Base-by-base conservation (phyloP, 352 stramenopile genomes). In the Phytophthora chlamydospora region DNA sequence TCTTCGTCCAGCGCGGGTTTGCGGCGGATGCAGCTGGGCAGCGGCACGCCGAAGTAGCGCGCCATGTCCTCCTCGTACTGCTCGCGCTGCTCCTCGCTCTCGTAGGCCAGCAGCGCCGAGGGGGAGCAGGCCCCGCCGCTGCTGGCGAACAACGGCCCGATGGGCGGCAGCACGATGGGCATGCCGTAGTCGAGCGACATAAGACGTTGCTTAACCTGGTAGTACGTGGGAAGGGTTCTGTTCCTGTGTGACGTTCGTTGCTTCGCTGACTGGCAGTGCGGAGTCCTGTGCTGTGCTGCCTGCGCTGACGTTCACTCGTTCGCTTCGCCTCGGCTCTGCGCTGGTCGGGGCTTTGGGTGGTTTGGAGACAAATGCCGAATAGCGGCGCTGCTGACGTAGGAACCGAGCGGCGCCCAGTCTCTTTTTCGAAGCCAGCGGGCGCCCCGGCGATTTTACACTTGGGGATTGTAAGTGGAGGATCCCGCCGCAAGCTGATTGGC, bases 81-180 rank as follows among this genome's bases (percentile, higher is more conserved):
- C 32, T 67, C 69, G 35, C 66, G 64, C 42, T 69, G 60, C 33
- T 68, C 61, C 46, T 76, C 68, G 55, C 62, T 71, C 38, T 73
- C 68, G 35, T 71, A 71, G 29, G 46, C 13, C 19, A 73, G 21
- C 16, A 64, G n/a, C 24, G 31, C 29, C 14, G 55, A 19, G 14
- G 54, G 43, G 36, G 44, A 31, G 16, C 24, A 43, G 13, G 21
- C 21, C 21, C 21, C 21, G 21, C 49, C 31, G 42, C 27, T 60
- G 21, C 38, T 62, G 54, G 68, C 68, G 58, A 88, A 85, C 32
- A 88, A 62, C 46, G 81, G 78, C 7, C 76, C 68, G 36, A 91
- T 80, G 10, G 81, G 68, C 49, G 81, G 79, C 39, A 89, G 54
- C 47, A 89, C 77, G 35, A 88, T 72, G n/a, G 68, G 59, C 42